These are phyloP conservation scores for Irpex rosettiformis DNA, from an alignment of 1,284 basidiomycete species.

Conservation along the genomic window DNA sequence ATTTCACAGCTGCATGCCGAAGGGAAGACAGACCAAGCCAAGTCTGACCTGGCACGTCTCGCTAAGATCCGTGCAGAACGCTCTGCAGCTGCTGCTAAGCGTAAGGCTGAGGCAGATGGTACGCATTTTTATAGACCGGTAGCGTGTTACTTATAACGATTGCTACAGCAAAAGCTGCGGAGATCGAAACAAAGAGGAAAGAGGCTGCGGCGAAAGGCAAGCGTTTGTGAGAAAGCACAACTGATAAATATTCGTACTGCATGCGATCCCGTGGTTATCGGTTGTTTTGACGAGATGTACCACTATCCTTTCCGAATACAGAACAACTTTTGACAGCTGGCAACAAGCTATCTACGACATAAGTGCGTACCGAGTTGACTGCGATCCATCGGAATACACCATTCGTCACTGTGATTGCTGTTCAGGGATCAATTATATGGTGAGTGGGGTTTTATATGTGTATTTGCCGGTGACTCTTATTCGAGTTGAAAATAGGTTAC, in stretches of 20 bases:
- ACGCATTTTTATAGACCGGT: conserved; percentile 1
- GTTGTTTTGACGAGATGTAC: not conserved
- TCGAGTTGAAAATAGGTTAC: too few species aligned
- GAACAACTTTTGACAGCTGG: too few species aligned
- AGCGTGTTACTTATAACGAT: conserved; percentile 3
- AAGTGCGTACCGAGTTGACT: not conserved
- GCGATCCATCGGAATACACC: not conserved
- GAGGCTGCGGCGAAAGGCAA: conserved; percentile 20
- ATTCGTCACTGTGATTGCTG: not conserved
- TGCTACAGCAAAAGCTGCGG: conserved; percentile 39
- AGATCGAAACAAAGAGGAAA: conserved; percentile 38
- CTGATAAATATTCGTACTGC: not conserved
- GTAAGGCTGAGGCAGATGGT: conserved; percentile 85
- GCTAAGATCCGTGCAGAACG: conserved; percentile 82
- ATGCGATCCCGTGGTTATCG: not conserved
- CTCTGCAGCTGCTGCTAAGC: conserved; percentile 79
- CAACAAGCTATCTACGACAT: not conserved
- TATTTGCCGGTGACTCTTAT: too few species aligned
- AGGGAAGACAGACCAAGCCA: conserved; percentile 89
- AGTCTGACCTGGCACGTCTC: conserved; percentile 83
- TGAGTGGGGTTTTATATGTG: too few species aligned
- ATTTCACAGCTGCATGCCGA: conserved; percentile 57
- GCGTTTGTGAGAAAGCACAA: not conserved
- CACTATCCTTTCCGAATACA: conserved; percentile 1
- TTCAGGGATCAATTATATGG: not conserved